Conservation (phyloP, 192 early-diverging fungal species). For the Gorgonomyces haynaldii region DNA sequence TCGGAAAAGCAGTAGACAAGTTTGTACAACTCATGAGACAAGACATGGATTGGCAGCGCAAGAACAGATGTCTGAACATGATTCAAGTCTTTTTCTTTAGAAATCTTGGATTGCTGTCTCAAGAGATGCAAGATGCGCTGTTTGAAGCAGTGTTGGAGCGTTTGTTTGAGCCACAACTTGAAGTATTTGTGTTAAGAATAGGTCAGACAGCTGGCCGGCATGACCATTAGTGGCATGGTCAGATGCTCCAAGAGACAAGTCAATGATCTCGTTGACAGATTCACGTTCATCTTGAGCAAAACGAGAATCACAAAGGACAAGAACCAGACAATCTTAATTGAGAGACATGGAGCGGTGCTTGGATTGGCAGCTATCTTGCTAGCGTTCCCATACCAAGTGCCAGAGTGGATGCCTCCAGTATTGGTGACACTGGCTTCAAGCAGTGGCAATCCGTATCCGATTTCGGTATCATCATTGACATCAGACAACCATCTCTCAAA, state of each 20-base stretch:
- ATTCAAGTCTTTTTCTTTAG: constrained; percentile 81
- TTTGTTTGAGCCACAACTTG: constrained; percentile 77
- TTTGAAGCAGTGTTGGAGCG: constrained; percentile 58
- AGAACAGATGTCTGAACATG: constrained; percentile 65
- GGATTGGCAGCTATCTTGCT: constrained; percentile 77
- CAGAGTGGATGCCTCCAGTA: constrained; percentile 78
- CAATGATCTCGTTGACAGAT: constrained; percentile 17
- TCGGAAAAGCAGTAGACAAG: constrained; percentile 38
- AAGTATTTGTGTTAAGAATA: constrained; percentile 40
- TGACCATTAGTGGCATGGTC: constrained; percentile 65
- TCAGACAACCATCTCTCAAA: constrained; percentile 66
- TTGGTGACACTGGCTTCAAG: constrained; percentile 65
- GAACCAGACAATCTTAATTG: constrained; percentile 29
- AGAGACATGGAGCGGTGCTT: constrained; percentile 79
- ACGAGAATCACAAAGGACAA: neutral
- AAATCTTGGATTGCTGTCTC: constrained; percentile 60
- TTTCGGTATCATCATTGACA: constrained; percentile 41
- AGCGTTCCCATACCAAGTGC: constrained; percentile 90
- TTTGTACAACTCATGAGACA: constrained; percentile 35
- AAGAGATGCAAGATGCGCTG: constrained; percentile 41
- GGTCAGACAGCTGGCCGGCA: constrained; percentile 62
- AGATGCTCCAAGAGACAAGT: constrained; percentile 63
- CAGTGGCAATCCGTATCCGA: constrained; percentile 73
- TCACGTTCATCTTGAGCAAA: neutral
- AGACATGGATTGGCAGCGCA: constrained; percentile 59